phyloP scores from a whole-genome alignment of 2,329 filamentous ascomycete species.

The Trichoderma simmonsii region DNA sequence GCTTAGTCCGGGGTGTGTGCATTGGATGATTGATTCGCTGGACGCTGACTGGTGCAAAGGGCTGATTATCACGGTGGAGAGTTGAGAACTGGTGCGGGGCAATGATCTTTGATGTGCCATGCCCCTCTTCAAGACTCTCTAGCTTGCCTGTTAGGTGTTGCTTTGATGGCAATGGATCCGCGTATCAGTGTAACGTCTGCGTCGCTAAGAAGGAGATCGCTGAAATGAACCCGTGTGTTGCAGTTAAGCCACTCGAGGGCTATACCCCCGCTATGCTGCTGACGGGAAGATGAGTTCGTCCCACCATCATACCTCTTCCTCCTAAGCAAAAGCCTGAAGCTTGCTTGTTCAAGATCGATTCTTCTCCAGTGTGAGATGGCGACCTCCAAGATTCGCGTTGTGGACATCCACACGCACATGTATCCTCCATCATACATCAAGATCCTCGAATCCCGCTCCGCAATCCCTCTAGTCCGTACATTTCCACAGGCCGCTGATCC shows the following conservation, averaged over 20 bases:
- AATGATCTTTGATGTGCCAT: background rate
- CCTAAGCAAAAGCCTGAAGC: background rate
- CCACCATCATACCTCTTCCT: background rate
- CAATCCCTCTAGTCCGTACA: conserved; percentile 68
- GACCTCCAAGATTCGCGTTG: conserved; percentile 41
- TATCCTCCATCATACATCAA: conserved; percentile 62
- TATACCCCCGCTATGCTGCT: background rate
- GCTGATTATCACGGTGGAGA: conserved; percentile 2
- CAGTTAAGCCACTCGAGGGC: background rate
- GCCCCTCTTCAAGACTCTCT: background rate
- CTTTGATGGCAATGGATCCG: background rate
- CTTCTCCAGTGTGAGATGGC: conserved; percentile 30
- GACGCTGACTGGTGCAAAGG: conserved; percentile 10
- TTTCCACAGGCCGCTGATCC: conserved; percentile 57
- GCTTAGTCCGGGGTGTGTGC: background rate
- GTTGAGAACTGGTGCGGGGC: conserved; percentile 12
- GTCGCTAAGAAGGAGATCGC: background rate
- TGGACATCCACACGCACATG: conserved; percentile 69
- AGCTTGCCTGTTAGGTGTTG: background rate
- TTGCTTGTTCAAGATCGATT: background rate
- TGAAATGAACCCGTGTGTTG: background rate
- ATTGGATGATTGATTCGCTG: background rate
- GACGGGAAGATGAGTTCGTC: background rate
- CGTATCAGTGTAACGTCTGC: conserved; percentile 6
- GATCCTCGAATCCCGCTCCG: conserved; percentile 56